Conservation (phyloP, 495 filamentous ascomycete genomes). For the Penicillium alfredii region DNA sequence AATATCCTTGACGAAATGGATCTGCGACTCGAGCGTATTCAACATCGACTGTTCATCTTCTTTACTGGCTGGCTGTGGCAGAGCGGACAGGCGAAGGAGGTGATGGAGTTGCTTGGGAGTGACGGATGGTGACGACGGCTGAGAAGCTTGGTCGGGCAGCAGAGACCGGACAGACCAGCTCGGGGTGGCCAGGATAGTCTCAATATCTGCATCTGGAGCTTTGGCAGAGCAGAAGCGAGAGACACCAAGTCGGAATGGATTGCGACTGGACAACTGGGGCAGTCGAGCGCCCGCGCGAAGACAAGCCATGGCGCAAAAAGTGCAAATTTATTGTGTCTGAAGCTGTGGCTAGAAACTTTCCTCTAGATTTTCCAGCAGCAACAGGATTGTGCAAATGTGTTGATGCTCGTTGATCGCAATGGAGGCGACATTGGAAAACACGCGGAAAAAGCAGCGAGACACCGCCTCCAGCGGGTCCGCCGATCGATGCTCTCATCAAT, state of each 20-base stretch:
- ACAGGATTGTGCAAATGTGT: too few relatives aligned
- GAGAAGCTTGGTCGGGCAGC: constrained; percentile 45
- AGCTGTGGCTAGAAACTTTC: constrained; percentile 8
- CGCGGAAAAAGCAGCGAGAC: too few relatives aligned
- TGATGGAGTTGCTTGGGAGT: constrained; percentile 63
- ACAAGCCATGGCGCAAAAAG: constrained; percentile 6
- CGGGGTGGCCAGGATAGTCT: constrained; percentile 59
- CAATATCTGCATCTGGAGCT: constrained; percentile 31
- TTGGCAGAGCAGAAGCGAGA: constrained; percentile 28
- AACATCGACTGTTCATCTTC: constrained; percentile 61
- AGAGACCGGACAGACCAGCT: constrained; percentile 83
- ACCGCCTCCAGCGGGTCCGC: constrained; percentile 23
- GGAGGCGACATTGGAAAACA: too few relatives aligned
- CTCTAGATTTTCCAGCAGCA: too few relatives aligned
- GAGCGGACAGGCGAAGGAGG: constrained; percentile 83
- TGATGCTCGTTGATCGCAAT: too few relatives aligned
- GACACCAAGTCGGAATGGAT: constrained; percentile 4
- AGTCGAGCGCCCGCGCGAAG: constrained; percentile 18
- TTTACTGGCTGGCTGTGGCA: constrained; percentile 59
- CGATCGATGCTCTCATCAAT: constrained; percentile 24
- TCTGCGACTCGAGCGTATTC: constrained; percentile 68
- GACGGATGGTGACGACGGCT: constrained; percentile 30
- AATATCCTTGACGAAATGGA: constrained; percentile 82
- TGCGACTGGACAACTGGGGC: constrained; percentile 7
- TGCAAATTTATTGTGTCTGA: not conserved